Evolutionary conservation across 805 yeast genomes (phyloP).

Genomic region (Saccharomyces jurei): DNA sequence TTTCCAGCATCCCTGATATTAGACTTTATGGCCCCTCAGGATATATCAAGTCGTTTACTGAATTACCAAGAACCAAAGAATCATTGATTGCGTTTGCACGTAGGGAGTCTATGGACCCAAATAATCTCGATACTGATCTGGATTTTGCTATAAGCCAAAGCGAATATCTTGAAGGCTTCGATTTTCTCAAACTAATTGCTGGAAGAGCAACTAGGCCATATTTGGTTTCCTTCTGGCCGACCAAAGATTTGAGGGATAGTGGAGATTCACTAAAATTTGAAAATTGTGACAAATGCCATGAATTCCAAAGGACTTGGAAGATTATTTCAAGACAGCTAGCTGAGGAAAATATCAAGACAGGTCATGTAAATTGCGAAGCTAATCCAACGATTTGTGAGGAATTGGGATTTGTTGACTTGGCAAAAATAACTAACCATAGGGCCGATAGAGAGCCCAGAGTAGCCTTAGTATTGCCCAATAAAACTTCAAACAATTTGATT

Average conservation of each 20-base stretch:
- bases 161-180: constrained; percentile 32
- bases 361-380: constrained; percentile 53
- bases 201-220: constrained; percentile 45
- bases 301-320: constrained; percentile 51
- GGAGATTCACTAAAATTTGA: constrained; percentile 31
- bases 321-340: constrained; percentile 42
- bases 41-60: constrained; percentile 35
- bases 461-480: constrained; percentile 46
- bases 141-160: constrained; percentile 38
- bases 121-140: constrained; percentile 25
- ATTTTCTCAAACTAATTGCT: constrained; percentile 41
- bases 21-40: constrained; percentile 59
- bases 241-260: constrained; percentile 34
- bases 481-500: constrained; percentile 22
- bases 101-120: constrained; percentile 43
- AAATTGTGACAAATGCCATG: constrained; percentile 42
- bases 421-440: constrained; percentile 9
- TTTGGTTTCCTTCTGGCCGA: constrained; percentile 62
- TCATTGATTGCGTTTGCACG: constrained; percentile 46
- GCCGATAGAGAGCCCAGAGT: constrained; percentile 34
- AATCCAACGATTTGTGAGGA: constrained; percentile 44
- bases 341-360: constrained; percentile 33
- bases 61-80: constrained; percentile 39
- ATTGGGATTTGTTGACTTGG: constrained; percentile 38
- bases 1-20: constrained; percentile 62